These are phyloP conservation scores for Aaosphaeria pasadenensis DNA, from an alignment of 2,329 filamentous ascomycete species.

Conservation along the genomic window DNA sequence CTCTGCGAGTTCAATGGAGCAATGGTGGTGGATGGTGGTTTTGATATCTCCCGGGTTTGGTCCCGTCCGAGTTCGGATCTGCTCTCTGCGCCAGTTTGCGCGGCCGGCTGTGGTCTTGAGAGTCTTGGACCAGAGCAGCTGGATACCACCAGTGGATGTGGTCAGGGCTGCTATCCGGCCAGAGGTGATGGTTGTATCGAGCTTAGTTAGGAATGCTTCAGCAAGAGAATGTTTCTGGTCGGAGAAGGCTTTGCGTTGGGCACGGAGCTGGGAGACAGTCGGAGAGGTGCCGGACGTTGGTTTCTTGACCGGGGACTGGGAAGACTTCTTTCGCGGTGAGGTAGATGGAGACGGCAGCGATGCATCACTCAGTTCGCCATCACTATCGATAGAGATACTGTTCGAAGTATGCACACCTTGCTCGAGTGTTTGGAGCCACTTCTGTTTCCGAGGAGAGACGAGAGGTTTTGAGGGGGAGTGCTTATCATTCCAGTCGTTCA, in stretches of 20 bases:
- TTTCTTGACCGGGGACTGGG: slow-evolving; percentile 12
- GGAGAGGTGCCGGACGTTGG: slow-evolving; percentile 3
- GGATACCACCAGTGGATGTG: slow-evolving; percentile 65
- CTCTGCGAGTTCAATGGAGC: slow-evolving; percentile 81
- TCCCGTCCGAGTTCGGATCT: slow-evolving; percentile 32
- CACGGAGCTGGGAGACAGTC: slow-evolving; percentile 19
- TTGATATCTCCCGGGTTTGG: slow-evolving; percentile 18
- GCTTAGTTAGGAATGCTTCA: slow-evolving; percentile 60
- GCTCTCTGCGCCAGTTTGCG: slow-evolving; percentile 50
- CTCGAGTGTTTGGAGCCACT: slow-evolving; percentile 29
- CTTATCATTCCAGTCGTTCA: slow-evolving; percentile 36
- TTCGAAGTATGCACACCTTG: slow-evolving; percentile 18
- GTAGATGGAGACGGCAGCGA: slow-evolving; percentile 15
- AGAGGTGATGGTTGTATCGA: slow-evolving; percentile 64
- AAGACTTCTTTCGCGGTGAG: slow-evolving; percentile 20
- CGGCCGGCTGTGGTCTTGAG: slow-evolving; percentile 74
- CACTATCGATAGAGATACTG: neutral
- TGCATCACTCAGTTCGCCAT: slow-evolving; percentile 14
- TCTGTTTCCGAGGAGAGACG: slow-evolving; percentile 33
- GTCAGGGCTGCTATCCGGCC: slow-evolving; percentile 60
- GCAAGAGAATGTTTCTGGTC: slow-evolving; percentile 62
- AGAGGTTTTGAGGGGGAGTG: slow-evolving; percentile 35
- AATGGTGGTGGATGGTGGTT: slow-evolving; percentile 54
- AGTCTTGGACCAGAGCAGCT: slow-evolving; percentile 72
- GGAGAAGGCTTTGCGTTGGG: slow-evolving; percentile 57